A percentile compares a stretch with the other conserved stretches of the same genome.
phyloP scores from a whole-genome alignment of 1,284 basidiomycete genomes.

The Marasmius oreades region DNA sequence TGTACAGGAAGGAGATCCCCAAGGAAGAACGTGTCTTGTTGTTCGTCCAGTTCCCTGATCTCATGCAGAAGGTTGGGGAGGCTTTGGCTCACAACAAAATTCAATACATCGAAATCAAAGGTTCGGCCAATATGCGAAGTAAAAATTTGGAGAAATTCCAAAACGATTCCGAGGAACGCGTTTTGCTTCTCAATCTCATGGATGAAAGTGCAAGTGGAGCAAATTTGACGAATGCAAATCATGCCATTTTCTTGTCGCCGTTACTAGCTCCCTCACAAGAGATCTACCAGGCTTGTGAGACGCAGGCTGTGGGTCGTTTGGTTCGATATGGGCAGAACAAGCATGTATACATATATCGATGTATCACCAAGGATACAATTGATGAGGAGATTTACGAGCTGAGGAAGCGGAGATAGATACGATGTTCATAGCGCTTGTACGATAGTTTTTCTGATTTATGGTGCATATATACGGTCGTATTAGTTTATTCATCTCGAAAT shows the following conservation, averaged over 20 bases:
- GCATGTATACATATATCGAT: constrained; percentile 78
- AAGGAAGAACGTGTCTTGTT: constrained; percentile 81
- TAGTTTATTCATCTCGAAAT: too few species aligned
- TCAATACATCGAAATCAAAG: constrained; percentile 78
- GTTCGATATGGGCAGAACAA: constrained; percentile 84
- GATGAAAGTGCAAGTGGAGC: constrained; percentile 93
- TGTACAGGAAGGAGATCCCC: constrained; percentile 59
- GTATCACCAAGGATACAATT: constrained; percentile 81
- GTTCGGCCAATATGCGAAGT: constrained; percentile 73
- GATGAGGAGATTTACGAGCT: constrained; percentile 75
- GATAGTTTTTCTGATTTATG: background rate
- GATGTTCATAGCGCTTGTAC: background rate
- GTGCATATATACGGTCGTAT: too few species aligned
- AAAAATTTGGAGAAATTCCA: constrained; percentile 85
- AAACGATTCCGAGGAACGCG: constrained; percentile 68
- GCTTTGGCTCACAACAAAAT: constrained; percentile 74
- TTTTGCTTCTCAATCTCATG: constrained; percentile 87
- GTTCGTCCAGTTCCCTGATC: constrained; percentile 92
- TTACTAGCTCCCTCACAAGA: constrained; percentile 76
- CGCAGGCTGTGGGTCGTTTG: constrained; percentile 87
- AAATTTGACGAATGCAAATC: constrained; percentile 91
- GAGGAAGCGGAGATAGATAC: constrained; percentile 22
- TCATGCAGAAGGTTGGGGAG: constrained; percentile 87
- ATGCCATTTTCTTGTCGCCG: constrained; percentile 92
- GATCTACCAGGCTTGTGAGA: constrained; percentile 84